phyloP scores from a whole-genome alignment of 345 rosid species.

The Trapa bicornis region DNA sequence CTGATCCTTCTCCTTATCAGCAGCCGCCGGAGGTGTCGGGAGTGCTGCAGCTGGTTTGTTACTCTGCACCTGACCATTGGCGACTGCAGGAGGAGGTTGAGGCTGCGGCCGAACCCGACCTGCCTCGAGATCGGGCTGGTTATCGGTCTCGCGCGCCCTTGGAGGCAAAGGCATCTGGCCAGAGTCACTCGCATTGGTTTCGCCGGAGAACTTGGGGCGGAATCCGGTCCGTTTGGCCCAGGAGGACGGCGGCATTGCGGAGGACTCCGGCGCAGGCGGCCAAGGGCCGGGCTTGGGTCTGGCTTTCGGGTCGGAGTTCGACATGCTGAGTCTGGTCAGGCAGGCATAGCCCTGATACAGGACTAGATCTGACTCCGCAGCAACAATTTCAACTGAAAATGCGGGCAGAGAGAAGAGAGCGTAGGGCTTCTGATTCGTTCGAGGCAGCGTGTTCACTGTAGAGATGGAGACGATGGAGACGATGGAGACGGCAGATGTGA shows the following conservation, averaged over 20 bases:
- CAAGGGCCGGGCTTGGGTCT: conserved; percentile 58
- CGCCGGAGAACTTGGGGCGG: conserved; percentile 93
- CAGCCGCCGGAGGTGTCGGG: conserved; percentile 3
- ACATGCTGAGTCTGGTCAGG: conserved; percentile 28
- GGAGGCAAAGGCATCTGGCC: conserved; percentile 50
- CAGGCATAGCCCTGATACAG: conserved; percentile 4
- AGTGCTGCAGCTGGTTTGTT: conserved; percentile 21
- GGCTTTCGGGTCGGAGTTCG: conserved; percentile 56
- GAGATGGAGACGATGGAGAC: conserved; percentile 5
- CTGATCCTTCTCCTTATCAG: conserved; percentile 27
- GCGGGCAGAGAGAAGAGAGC: not conserved
- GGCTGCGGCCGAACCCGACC: conserved; percentile 30
- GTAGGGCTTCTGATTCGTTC: conserved; percentile 6
- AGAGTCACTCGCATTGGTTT: conserved; percentile 64
- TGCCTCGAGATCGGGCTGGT: conserved; percentile 64
- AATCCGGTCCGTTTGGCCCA: conserved; percentile 96
- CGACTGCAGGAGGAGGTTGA: conserved; percentile 10
- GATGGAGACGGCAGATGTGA: conserved; percentile 6
- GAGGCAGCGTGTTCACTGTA: conserved; percentile 4
- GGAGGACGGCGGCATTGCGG: conserved; percentile 77
- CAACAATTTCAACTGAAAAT: not conserved
- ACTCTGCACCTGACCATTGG: conserved; percentile 15
- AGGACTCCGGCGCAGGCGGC: conserved; percentile 63
- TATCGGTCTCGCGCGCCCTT: conserved; percentile 30
- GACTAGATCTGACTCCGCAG: conserved; percentile 18